Evolutionary conservation across 2,329 filamentous ascomycete species (phyloP).

Genomic region (Alternaria viburni): DNA sequence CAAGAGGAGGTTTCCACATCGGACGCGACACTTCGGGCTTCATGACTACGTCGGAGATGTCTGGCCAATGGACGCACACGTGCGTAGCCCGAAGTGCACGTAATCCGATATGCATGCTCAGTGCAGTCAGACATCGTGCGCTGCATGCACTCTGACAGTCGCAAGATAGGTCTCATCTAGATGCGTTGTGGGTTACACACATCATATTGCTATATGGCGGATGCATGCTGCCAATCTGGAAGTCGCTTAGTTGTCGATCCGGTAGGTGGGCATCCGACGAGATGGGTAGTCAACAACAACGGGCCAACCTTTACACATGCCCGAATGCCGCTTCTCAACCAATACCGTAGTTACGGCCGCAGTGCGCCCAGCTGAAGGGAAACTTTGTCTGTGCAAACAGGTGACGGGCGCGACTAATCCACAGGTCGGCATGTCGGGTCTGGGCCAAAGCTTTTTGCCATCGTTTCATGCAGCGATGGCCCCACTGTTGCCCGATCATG

Average conservation of each 20-base stretch:
- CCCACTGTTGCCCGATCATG: slow-evolving; percentile 14
- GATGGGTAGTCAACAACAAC: not conserved
- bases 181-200: not conserved
- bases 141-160: not conserved
- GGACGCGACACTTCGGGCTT: not conserved
- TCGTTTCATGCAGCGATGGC: slow-evolving; percentile 5
- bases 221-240: not conserved
- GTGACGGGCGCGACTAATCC: not conserved
- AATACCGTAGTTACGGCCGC: not conserved
- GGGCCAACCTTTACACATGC: not conserved
- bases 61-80: not conserved
- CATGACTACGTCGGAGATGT: not conserved
- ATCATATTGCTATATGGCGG: not conserved
- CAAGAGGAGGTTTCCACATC: not conserved
- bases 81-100: not conserved
- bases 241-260: not conserved
- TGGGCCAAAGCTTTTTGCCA: slow-evolving; percentile 1
- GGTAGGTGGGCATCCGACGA: not conserved
- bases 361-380: not conserved
- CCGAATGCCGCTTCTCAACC: not conserved
- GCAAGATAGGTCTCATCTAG: not conserved
- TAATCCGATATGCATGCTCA: not conserved
- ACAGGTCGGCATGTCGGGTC: slow-evolving; percentile 7
- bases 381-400: not conserved
- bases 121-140: not conserved